These are phyloP conservation scores for Evernia prunastri DNA, from an alignment of 495 filamentous ascomycete species.

Conservation along the genomic window DNA sequence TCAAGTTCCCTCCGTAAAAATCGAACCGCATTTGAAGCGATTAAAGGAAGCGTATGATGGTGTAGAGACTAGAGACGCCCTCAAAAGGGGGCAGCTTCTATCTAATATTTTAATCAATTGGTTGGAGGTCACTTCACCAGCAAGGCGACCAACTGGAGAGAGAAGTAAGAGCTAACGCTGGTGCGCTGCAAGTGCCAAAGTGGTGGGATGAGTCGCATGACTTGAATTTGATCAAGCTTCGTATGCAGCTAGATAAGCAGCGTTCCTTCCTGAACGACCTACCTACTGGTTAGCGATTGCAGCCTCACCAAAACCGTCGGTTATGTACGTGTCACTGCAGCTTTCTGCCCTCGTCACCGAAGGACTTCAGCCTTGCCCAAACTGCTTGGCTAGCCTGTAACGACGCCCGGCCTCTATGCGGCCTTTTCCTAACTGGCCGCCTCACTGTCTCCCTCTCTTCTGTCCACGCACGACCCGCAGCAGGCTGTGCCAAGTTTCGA, in stretches of 20 bases:
- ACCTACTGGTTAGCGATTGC: not conserved
- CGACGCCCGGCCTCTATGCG: conserved; percentile 15
- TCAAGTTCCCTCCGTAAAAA: not conserved
- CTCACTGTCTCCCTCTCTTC: conserved; percentile 5
- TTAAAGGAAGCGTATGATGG: not conserved
- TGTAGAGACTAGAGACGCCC: not conserved
- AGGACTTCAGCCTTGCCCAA: conserved; percentile 4
- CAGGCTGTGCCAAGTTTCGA: conserved; percentile 11
- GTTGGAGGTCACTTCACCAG: not conserved
- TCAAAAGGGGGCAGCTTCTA: not conserved
- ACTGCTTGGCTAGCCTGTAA: conserved; percentile 13
- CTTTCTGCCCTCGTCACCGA: not conserved
- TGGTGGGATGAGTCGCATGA: not conserved
- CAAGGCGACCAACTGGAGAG: conserved; percentile 8
- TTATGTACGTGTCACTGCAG: conserved; percentile 8
- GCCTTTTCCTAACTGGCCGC: conserved; percentile 16
- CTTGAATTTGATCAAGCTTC: not conserved
- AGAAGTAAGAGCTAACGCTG: conserved; percentile 1
- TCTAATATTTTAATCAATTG: too few relatives aligned
- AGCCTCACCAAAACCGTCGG: not conserved
- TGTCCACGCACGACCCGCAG: not conserved
- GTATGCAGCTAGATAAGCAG: conserved; percentile 1
- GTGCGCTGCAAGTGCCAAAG: too few relatives aligned
- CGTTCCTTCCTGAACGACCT: not conserved
- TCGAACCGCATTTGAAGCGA: not conserved